Base-by-base conservation (phyloP, 1,139 yeast species). In the Hyphopichia wangnamkhiaoensis region DNA sequence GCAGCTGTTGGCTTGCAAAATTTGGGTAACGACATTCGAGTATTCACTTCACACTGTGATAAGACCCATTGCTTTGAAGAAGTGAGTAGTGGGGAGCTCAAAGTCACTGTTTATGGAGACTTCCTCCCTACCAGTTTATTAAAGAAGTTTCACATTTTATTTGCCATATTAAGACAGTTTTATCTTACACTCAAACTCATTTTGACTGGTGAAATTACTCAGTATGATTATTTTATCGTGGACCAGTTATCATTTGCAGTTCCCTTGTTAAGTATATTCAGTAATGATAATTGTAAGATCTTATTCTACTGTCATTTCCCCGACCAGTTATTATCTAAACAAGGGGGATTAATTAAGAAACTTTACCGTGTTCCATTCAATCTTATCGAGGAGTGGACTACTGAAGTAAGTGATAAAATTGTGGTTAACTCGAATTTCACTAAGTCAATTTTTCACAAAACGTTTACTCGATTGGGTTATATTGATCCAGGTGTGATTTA, bases 231-330 rank as follows among this genome's bases (percentile, higher is more conserved):
- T 44, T 84, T 85, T 48, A 75, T 93, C 21, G 82, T 93, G 29
- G 99, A 93, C 63, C 98, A 93, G 60, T 72, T 93, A 40, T 82
- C 96, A 2, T 82, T 89, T 46, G 83, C 95, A 48, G 70, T 93
- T 3, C 98, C 98, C 3, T 52, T 91, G 19, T 51, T 93, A 26
- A 79, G 81, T 39, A 41, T 74, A 19, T 74, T 80, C 54, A 70
- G 74, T 42, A 46, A 61, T 39, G 43, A 70, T 38, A 58, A 76
- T 4, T 42, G 63, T 29, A 68, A 74, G 39, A 72, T 87, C 4
- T 61, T 93, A 37, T 93, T 93, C 58, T 93, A 93, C 61, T 91
- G 98, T 53, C 99, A 93, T 64, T 93, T 93, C 61, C 98, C 99
- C 0, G 99, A 93, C 61, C 87, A 87, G 56, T 68, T 85, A 35